Evolutionary conservation across 2,329 filamentous ascomycete genomes (phyloP), one percentile per base, ranked within the genome.

Genomic region (Neonectria sp.): DNA sequence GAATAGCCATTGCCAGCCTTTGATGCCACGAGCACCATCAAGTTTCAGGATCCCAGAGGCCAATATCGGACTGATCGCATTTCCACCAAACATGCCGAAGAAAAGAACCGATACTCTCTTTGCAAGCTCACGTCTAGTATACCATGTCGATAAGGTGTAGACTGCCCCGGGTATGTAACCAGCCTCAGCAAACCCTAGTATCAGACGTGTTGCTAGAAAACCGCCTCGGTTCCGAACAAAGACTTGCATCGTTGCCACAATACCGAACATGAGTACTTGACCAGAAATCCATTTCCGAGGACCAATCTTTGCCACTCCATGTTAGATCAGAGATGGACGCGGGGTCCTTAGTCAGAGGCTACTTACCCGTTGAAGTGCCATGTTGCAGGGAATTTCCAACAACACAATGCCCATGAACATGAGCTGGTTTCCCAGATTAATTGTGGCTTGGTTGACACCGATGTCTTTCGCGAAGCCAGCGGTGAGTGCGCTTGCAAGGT

Each of bases 381-480:
- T 79, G 68, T 88, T 88, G 24, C 82, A 85, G 0, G 86, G 86
- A 1, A 88, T 87, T 59, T 88, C 85, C 1, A 86, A 72, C 2
- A 86, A 69, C 2, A 87, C 83, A 6, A 85, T 86, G 0, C 83
- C 84, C 37, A 86, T 76, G 63, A 86, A 87, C 84, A 88, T 85
- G 13, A 88, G 71, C 68, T 87, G 85, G 60, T 87, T 87, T 0
- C 86, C 86, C 0, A 87, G 73, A 60, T 88, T 88, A 61, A 88
- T 82, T 0, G 82, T 86, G 21, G 82, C 80, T 65, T 86, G 84
- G 37, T 79, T 76, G 4, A 87, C 78, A 0, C 71, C 65, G 27
- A 86, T 83, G 45, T 82, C 79, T 2, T 75, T 73, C 2, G 83
- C 82, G 48, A 87, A 85, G 3, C 83, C 84, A 7, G 80, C 84